These are phyloP conservation scores for Oryza officinalis DNA, from an alignment of 176 grass and related monocot species.

Conservation along the genomic window DNA sequence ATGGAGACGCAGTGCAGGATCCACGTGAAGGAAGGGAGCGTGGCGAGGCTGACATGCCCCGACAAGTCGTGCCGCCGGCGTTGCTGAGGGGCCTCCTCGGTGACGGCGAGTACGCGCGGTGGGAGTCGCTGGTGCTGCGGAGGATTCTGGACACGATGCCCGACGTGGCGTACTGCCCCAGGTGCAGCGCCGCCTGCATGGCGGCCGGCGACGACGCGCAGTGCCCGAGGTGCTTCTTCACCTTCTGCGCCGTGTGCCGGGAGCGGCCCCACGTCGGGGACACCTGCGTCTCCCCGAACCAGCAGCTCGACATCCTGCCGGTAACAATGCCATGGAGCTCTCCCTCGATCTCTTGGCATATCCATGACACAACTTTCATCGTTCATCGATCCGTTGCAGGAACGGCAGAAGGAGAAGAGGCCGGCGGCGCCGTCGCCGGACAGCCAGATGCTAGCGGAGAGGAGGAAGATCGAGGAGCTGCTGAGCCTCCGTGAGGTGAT, in stretches of 20 bases:
- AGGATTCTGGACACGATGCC: slow-evolving; percentile 61
- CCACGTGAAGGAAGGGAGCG: slow-evolving; percentile 24
- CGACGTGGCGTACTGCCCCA: slow-evolving; percentile 68
- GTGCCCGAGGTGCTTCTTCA: slow-evolving; percentile 64
- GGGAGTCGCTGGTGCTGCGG: slow-evolving; percentile 59
- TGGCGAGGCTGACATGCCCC: neutral
- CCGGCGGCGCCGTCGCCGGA: slow-evolving; percentile 3
- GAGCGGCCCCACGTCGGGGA: slow-evolving; percentile 56
- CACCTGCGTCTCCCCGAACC: slow-evolving; percentile 41
- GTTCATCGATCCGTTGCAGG: neutral
- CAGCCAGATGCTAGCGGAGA: neutral
- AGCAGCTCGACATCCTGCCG: slow-evolving; percentile 45
- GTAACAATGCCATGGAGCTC: neutral
- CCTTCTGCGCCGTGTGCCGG: slow-evolving; percentile 56
- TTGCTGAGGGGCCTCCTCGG: slow-evolving; percentile 45
- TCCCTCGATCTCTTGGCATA: neutral
- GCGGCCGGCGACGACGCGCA: slow-evolving; percentile 59
- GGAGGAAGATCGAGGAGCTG: slow-evolving; percentile 13
- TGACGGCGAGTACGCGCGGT: slow-evolving; percentile 52
- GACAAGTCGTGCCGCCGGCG: slow-evolving; percentile 24
- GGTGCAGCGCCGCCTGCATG: slow-evolving; percentile 64
- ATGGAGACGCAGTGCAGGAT: slow-evolving; percentile 19
- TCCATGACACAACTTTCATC: neutral
- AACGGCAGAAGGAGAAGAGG: neutral
- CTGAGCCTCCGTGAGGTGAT: slow-evolving; percentile 45